Percentiles rank a stretch among this genome's conserved stretches.
Conservation (phyloP, 345 rosid species). For the Euphorbia peplus region DNA sequence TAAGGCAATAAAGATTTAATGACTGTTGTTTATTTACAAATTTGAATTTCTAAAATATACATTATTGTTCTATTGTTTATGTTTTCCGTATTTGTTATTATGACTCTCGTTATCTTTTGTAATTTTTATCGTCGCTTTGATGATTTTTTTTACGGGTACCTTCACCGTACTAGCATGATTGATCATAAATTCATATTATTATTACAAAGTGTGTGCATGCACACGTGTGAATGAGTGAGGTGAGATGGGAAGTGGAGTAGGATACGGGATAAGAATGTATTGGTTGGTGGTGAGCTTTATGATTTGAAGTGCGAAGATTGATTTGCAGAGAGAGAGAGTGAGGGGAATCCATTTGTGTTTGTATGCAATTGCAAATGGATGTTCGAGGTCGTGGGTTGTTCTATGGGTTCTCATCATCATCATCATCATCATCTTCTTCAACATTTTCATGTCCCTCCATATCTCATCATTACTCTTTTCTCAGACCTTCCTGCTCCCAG, state of each 20-base stretch:
- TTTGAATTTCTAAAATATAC: too few species aligned
- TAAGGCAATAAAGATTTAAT: too few species aligned
- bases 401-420: conserved; percentile 14
- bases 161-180: too few species aligned
- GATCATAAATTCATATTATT: too few species aligned
- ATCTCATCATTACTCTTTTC: conserved; percentile 14
- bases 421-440: conserved; percentile 1
- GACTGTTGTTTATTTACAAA: too few species aligned
- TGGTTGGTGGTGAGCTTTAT: conserved; percentile 2
- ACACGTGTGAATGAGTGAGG: conserved; percentile 2
- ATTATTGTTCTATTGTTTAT: too few species aligned
- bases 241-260: conserved; percentile 15
- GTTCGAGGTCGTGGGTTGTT: conserved; percentile 33
- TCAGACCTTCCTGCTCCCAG: conserved; percentile 43
- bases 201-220: too few species aligned
- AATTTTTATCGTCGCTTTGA: too few species aligned
- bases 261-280: background rate
- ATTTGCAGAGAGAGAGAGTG: background rate
- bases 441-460: conserved; percentile 6
- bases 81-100: too few species aligned
- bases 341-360: conserved; percentile 13
- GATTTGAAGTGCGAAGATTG: background rate
- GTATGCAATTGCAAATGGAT: conserved; percentile 39
- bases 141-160: too few species aligned
- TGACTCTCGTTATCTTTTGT: too few species aligned